These are phyloP conservation scores for Chlamydomonas sp. DNA, from an alignment of 139 green algal genomes.

Conservation along the genomic window DNA sequence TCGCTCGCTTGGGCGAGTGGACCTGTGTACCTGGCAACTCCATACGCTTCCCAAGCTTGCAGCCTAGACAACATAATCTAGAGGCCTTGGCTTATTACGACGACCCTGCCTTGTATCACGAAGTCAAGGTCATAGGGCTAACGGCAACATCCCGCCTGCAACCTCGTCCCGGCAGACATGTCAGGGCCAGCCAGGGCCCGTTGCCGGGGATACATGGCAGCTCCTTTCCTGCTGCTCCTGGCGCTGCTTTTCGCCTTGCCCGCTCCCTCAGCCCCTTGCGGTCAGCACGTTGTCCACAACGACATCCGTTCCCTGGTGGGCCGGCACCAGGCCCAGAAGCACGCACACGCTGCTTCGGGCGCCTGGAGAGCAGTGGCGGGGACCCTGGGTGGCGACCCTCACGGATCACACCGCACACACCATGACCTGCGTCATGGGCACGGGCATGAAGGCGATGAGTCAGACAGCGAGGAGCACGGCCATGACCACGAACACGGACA, in stretches of 20 bases:
- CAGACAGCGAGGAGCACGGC: neutral
- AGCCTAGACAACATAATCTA: too few species aligned
- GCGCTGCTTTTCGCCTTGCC: neutral
- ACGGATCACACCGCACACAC: neutral
- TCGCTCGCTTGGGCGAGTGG: too few species aligned
- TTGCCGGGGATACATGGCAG: neutral
- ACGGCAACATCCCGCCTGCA: too few species aligned
- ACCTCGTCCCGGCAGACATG: too few species aligned
- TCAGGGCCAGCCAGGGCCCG: too few species aligned
- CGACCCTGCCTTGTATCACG: too few species aligned
- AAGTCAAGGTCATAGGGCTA: too few species aligned
- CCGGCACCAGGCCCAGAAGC: neutral
- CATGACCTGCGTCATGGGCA: neutral
- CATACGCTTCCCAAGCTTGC: too few species aligned
- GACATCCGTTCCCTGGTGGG: neutral
- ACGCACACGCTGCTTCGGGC: neutral
- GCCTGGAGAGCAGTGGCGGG: neutral
- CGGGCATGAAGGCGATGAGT: neutral
- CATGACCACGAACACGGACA: neutral
- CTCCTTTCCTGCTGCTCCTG: neutral
- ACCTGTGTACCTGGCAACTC: too few species aligned
- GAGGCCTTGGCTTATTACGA: too few species aligned
- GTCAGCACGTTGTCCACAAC: conserved; percentile 19
- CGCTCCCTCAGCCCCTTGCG: neutral
- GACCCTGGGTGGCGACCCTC: neutral